phyloP scores from a whole-genome alignment of 2,329 filamentous ascomycete genomes.

The Clonostachys solani region DNA sequence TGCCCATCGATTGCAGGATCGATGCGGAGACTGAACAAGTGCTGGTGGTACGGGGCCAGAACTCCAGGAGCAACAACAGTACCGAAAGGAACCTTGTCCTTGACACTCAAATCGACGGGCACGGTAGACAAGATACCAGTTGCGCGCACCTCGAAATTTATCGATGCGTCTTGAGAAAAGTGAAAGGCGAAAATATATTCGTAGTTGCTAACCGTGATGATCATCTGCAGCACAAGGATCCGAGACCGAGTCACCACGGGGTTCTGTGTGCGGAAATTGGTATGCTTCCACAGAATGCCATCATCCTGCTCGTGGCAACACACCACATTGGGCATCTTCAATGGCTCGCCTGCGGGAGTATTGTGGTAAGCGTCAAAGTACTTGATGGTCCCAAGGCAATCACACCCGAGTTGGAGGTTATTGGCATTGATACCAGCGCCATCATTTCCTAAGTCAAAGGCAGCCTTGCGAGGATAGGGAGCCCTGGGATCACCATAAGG shows the following conservation, averaged over 20 bases:
- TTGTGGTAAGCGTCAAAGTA: constrained; percentile 27
- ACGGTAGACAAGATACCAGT: constrained; percentile 36
- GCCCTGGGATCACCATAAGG: constrained; percentile 59
- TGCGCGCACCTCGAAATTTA: constrained; percentile 24
- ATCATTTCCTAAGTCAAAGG: constrained; percentile 65
- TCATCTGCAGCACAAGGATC: constrained; percentile 55
- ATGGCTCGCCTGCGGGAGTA: constrained; percentile 18
- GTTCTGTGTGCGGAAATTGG: constrained; percentile 52
- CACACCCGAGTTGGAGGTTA: constrained; percentile 60
- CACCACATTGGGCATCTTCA: constrained; percentile 24
- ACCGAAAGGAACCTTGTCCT: constrained; percentile 40
- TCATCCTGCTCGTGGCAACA: constrained; percentile 29
- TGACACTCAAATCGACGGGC: constrained; percentile 41
- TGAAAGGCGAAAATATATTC: constrained; percentile 38
- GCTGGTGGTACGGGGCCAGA: constrained; percentile 63
- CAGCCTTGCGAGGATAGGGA: constrained; percentile 61
- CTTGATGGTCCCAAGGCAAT: constrained; percentile 58
- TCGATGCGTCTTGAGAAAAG: constrained; percentile 47
- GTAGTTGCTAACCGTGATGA: constrained; percentile 61
- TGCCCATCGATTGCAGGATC: constrained; percentile 60
- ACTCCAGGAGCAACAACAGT: constrained; percentile 59
- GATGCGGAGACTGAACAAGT: constrained; percentile 61
- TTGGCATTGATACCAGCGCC: constrained; percentile 62
- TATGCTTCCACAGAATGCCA: constrained; percentile 60
- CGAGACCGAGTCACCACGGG: constrained; percentile 51